phyloP scores from a whole-genome alignment of 805 yeast species.

The Danielia reshetovae region DNA sequence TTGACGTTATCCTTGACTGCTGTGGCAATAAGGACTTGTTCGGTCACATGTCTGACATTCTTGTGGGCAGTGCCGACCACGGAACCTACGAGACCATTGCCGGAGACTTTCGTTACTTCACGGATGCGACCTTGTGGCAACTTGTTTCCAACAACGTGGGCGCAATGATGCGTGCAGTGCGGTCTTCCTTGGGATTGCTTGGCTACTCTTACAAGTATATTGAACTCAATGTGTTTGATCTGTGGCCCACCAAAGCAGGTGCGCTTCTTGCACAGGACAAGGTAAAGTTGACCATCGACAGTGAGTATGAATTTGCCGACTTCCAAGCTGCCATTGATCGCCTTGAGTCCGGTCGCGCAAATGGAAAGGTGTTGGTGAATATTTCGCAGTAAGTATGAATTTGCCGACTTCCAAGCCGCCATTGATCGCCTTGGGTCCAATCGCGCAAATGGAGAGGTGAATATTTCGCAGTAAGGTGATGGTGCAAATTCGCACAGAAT shows the following conservation, averaged over 20 bases:
- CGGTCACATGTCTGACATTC: constrained; percentile 33
- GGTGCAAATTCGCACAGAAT: too few relatives aligned
- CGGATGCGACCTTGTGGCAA: constrained; percentile 27
- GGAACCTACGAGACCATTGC: constrained; percentile 52
- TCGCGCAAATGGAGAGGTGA: constrained; percentile 60
- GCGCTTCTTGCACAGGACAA: constrained; percentile 45
- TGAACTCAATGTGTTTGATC: constrained; percentile 7
- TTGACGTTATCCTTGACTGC: constrained; percentile 62
- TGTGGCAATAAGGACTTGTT: constrained; percentile 56
- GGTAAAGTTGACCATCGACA: constrained; percentile 49
- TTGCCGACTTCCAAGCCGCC: constrained; percentile 51
- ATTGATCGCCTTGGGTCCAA: constrained; percentile 43
- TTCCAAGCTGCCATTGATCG: constrained; percentile 48
- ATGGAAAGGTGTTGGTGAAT: constrained; percentile 61
- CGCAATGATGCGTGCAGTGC: too few relatives aligned
- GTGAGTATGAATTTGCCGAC: constrained; percentile 47
- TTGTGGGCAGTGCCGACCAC: constrained; percentile 38
- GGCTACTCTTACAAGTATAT: constrained; percentile 25
- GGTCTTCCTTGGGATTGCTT: constrained; percentile 15
- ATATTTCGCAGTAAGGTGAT: constrained; percentile 34
- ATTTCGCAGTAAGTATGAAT: constrained; percentile 38
- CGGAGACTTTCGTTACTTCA: too few relatives aligned
- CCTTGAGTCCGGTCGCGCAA: constrained; percentile 45
- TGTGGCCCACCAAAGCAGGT: constrained; percentile 20
- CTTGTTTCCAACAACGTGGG: too few relatives aligned